Evolutionary conservation across 2,329 filamentous ascomycete genomes (phyloP), one percentile per base, ranked within the genome.

Genomic region (Colletotrichum horii): DNA sequence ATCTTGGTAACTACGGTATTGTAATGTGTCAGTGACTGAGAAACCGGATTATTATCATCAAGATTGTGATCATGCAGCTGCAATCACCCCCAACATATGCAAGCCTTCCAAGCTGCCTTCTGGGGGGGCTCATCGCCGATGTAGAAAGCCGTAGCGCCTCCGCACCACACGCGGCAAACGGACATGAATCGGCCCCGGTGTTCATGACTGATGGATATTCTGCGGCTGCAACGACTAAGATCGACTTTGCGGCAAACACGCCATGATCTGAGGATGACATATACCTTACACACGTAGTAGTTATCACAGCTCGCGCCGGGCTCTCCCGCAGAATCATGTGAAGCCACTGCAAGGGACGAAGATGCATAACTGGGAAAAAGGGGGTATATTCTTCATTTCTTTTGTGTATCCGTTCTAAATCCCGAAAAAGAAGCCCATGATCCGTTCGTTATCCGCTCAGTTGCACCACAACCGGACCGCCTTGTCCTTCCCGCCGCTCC

Each of bases 401-500:
- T 68, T 66, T 72, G 38, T 72, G 55, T 67, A 75, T 64, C 69
- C 73, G 62, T 66, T 62, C 62, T 70, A 71, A 56, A 62, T 72
- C 48, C 69, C 55, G 43, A 70, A 70, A 56, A 8, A 43, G 26
- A 60, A 58, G 26, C 19, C 55, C 55, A 28, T 15, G 28, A 28
- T 28, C 28, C 14, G 19, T 24, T 30, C 28, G 19, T n/a, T 6
- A 6, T 15, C 28, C n/a, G 28, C 38, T 81, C 85, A 94, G 82
- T 93, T 91, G 79, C 91, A 88, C 92, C 92, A 94, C 56, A 93
- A 84, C 78, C 92, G 87, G 24, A 94, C 91, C 4, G 92, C 92
- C 84, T 98, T 98, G 84, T 99, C 97, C 83, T 96, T 96, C 12
- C 97, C 97, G 70, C 96, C 97, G 83, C 96, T 98, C 22, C 93